These are phyloP conservation scores for Straminergon stramineum DNA, from an alignment of 225 moss, liverwort and hornwort species.

Conservation along the genomic window DNA sequence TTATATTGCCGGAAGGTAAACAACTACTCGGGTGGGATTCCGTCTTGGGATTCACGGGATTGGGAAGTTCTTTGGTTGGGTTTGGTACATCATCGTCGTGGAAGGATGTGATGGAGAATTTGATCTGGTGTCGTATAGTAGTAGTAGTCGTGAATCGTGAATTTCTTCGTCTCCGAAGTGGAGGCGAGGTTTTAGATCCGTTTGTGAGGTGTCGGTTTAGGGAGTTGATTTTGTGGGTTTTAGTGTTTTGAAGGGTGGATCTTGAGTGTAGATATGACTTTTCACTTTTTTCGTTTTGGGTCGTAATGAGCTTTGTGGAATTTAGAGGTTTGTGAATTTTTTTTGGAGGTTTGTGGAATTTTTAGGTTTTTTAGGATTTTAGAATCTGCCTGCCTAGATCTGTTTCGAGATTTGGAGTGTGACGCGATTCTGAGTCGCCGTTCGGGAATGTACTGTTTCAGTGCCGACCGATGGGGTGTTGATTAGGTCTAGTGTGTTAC, in stretches of 20 bases:
- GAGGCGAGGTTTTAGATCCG: background rate
- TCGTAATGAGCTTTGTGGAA: background rate
- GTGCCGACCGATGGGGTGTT: background rate
- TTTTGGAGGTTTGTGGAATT: background rate
- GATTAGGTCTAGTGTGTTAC: background rate
- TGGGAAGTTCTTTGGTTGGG: background rate
- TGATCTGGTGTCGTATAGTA: background rate
- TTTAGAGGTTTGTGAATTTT: background rate
- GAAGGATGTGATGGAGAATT: background rate
- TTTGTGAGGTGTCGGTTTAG: background rate
- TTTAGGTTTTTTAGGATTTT: background rate
- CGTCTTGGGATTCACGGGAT: background rate
- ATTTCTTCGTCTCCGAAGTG: background rate
- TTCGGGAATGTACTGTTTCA: background rate
- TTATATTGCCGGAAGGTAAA: slow-evolving; percentile 42
- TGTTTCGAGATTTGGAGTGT: background rate
- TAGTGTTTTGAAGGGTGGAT: background rate
- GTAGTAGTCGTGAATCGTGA: background rate
- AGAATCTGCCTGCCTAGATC: background rate
- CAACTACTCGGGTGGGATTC: background rate
- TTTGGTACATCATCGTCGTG: background rate
- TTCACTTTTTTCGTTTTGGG: background rate
- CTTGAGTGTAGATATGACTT: background rate
- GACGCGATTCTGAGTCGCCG: background rate
- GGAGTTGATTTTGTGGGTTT: background rate